phyloP scores from a whole-genome alignment of 2,329 filamentous ascomycete genomes.

The Drechslera avenae region DNA sequence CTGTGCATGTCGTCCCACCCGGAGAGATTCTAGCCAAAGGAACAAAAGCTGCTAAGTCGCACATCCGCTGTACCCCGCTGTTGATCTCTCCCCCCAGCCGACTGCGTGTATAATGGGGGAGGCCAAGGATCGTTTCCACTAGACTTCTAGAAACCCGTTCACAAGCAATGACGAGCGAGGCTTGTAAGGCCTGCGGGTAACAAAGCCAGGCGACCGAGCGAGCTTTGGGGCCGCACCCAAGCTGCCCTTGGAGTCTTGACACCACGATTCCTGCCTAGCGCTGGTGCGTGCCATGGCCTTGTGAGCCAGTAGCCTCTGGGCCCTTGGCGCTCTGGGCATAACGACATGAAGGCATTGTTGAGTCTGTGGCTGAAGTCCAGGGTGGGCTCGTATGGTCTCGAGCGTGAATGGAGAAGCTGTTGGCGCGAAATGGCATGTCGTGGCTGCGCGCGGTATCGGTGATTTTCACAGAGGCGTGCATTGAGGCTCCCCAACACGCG shows the following conservation, averaged over 20 bases:
- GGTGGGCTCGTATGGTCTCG: conserved; percentile 15
- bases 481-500: conserved; percentile 14
- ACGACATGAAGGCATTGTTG: conserved; percentile 18
- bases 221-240: conserved; percentile 5
- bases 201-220: conserved; percentile 1
- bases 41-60: not conserved
- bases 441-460: conserved; percentile 1
- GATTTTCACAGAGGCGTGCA: conserved; percentile 3
- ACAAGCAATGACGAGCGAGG: conserved; percentile 6
- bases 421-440: conserved; percentile 1
- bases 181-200: conserved; percentile 6
- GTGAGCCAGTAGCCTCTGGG: conserved; percentile 16
- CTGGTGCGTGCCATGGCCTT: conserved; percentile 6
- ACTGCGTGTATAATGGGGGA: not conserved
- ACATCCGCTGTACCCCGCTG: conserved; percentile 5
- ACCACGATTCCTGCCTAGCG: conserved; percentile 12
- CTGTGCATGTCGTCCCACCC: conserved; percentile 5
- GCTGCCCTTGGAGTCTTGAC: not conserved
- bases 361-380: conserved; percentile 15
- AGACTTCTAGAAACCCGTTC: conserved; percentile 4
- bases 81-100: conserved; percentile 3
- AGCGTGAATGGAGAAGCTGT: conserved; percentile 9
- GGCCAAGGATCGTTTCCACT: not conserved
- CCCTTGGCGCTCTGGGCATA: conserved; percentile 10
- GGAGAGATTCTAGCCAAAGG: not conserved